Evolutionary conservation across 768 basidiomycete genomes (phyloP), one percentile per base, ranked within the genome.

Genomic region (Chiua virens): DNA sequence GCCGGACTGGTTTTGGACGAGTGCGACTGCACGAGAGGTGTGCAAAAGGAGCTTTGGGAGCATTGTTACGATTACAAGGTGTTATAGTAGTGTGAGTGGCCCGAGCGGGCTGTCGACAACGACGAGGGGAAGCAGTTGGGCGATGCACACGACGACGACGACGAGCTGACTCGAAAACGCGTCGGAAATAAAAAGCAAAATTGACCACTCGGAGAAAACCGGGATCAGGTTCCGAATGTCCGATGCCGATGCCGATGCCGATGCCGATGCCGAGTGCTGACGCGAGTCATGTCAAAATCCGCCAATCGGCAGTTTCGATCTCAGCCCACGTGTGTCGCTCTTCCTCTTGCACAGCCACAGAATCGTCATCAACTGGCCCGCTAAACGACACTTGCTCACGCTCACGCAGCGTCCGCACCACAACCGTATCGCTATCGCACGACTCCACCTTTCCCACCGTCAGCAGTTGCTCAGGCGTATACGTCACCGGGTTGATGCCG

Each of bases 41-140:
- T 85, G 83, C 54, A 90, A 81, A 30, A 92, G 71, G 46, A 92
- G 75, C 70, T 90, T 89, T 45, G 90, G 89, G 63, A 93, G 73
- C 90, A 92, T 92, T 20, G 58, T 61, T 45, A 58, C 54, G 32
- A 54, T 44, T 55, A 51, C 44, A 42, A 36, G 34, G 10, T 47
- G 35, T 11, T 50, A 48, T 8, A 15, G 28, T 59, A 25, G 17
- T 44, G 45, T 13, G 25, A 14, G 41, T 42, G 21, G 30, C 28
- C 50, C 50, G 50, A 25, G 40, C 14, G 40, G 45, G 40, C 39
- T 47, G 50, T 51, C 39, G 32, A 36, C 7, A 28, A 34, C 48
- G 48, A 27, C 8, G 27, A 27, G 30, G 30, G 7, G 30, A 14
- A 14, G 13, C 30, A 30, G 11, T 30, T 27, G 27, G 30, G 7